Base-by-base conservation (phyloP, 495 filamentous ascomycete genomes). In the Xylaria telfairii region DNA sequence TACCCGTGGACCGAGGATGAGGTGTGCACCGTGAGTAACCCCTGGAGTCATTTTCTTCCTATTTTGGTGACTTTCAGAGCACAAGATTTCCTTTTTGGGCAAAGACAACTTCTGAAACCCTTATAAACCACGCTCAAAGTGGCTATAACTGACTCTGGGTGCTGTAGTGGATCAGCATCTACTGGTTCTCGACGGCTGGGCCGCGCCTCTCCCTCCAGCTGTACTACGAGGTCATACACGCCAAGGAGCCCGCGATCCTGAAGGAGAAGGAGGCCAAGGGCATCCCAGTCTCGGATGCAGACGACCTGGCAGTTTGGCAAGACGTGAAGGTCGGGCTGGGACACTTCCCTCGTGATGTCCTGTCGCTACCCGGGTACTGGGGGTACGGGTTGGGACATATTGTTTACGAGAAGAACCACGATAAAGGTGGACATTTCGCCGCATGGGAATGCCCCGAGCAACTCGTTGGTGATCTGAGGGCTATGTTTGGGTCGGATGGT, bases 1-100 rank as follows among this genome's bases (percentile, higher is more conserved):
- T 89, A 89, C 73, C 79, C 83, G 9, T 90, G 88, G 89, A 87
- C 82, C 0, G 85, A 89, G 9, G 88, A 90, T 28, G 85, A 90
- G 72, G 82, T 89, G 21, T 75, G 89, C 21, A 89, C 87, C n/a
- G n/a, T n/a, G n/a, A n/a, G n/a, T n/a, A n/a, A n/a, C n/a, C n/a
- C n/a, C n/a, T n/a, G n/a, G n/a, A n/a, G n/a, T n/a, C n/a, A n/a
- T n/a, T n/a, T n/a, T n/a, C n/a, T n/a, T n/a, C n/a, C n/a, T n/a
- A n/a, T n/a, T n/a, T n/a, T n/a, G n/a, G n/a, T n/a, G n/a, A n/a
- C n/a, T n/a, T n/a, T n/a, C n/a, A n/a, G n/a, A n/a, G n/a, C n/a
- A n/a, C n/a, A n/a, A n/a, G n/a, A n/a, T n/a, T n/a, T n/a, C n/a
- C n/a, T n/a, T n/a, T n/a, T n/a, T n/a, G n/a, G n/a, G n/a, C n/a